Percentiles rank a stretch among this genome's conserved stretches.
Evolutionary conservation across 257 asterid genomes (phyloP).

Genomic region (Petunia axillaris): DNA sequence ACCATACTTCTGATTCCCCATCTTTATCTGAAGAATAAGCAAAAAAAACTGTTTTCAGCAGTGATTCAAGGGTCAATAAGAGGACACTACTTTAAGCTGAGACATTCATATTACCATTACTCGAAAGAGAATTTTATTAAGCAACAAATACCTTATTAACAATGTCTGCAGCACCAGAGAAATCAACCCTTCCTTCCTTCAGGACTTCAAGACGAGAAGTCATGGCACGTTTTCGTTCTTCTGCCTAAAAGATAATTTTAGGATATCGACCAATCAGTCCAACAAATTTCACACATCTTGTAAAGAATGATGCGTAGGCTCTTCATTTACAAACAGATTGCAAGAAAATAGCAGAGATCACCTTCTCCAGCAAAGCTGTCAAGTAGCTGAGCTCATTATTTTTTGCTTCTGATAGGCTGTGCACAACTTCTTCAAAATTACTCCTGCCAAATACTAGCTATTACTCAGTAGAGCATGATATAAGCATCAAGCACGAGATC

Average conservation of each 20-base stretch:
- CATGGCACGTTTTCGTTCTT: conserved; percentile 54
- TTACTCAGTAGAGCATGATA: conserved; percentile 20
- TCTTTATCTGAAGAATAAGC: conserved; percentile 44
- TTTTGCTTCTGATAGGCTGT: conserved; percentile 53
- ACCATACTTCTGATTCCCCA: conserved; percentile 35
- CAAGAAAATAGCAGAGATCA: conserved; percentile 31
- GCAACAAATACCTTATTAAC: conserved; percentile 49
- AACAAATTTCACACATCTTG: not conserved
- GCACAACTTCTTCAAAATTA: conserved; percentile 53
- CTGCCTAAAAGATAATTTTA: conserved; percentile 49
- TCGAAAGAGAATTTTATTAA: not conserved
- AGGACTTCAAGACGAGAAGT: conserved; percentile 60
- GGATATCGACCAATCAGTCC: conserved; percentile 4
- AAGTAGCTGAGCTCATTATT: conserved; percentile 57
- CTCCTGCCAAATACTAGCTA: conserved; percentile 55
- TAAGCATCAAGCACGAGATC: not conserved
- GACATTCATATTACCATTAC: conserved; percentile 11
- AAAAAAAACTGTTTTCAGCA: conserved; percentile 11
- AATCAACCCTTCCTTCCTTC: conserved; percentile 58
- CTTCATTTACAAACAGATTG: conserved; percentile 14
- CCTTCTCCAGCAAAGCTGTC: conserved; percentile 60
- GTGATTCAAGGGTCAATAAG: not conserved
- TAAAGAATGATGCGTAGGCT: conserved; percentile 13
- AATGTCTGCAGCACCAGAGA: conserved; percentile 51
- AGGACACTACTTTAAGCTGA: not conserved